These are phyloP conservation scores for Balakata baccata DNA, from an alignment of 345 rosid species.

Conservation along the genomic window DNA sequence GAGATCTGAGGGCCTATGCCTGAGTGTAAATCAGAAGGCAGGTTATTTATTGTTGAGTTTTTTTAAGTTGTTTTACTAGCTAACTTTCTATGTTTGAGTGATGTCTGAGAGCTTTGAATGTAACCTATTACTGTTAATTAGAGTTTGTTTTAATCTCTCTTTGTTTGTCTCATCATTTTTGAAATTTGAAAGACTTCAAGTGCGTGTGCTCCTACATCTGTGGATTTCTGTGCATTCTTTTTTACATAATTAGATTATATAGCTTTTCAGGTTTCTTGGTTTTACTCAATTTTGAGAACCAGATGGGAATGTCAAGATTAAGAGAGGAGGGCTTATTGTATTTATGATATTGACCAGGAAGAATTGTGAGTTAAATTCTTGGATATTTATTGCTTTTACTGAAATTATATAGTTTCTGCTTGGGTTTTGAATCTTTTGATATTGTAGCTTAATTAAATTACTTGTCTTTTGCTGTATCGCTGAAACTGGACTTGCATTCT, in stretches of 20 bases:
- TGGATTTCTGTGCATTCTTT: background rate
- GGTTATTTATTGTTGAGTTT: too few species aligned
- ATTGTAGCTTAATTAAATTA: conserved; percentile 2
- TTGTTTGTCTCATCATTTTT: too few species aligned
- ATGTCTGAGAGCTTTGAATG: too few species aligned
- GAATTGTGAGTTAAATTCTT: background rate
- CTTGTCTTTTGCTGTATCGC: conserved; percentile 24
- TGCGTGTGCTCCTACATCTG: too few species aligned
- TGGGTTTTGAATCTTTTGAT: background rate
- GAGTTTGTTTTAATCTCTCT: too few species aligned
- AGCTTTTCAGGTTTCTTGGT: background rate
- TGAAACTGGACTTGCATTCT: conserved; percentile 72
- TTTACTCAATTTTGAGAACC: background rate
- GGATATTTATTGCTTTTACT: background rate
- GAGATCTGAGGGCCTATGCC: background rate
- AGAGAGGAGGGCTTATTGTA: too few species aligned
- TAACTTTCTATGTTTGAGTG: too few species aligned
- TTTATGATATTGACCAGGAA: background rate
- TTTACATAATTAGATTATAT: background rate
- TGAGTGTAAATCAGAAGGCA: too few species aligned
- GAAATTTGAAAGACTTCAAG: too few species aligned
- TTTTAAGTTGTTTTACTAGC: too few species aligned
- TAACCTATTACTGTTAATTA: too few species aligned
- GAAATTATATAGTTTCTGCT: conserved; percentile 6
- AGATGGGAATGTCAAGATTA: too few species aligned